Evolutionary conservation across 805 yeast genomes (phyloP).

Genomic region (Tetrapisispora nanseiensis): DNA sequence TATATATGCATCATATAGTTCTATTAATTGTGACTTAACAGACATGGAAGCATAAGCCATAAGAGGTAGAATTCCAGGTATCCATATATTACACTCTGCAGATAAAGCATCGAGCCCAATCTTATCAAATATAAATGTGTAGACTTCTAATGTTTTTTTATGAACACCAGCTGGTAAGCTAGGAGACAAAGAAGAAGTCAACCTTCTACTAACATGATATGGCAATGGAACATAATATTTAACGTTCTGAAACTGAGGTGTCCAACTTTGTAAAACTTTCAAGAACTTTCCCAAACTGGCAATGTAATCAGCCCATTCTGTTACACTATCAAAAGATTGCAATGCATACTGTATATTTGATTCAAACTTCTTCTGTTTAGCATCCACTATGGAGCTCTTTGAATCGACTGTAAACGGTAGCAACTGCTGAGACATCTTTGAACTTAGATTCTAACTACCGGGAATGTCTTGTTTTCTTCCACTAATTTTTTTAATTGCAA

Average conservation of each 20-base stretch:
- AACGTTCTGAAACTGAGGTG: slow-evolving; percentile 29
- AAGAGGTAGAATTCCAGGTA: slow-evolving; percentile 83
- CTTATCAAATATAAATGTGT: slow-evolving; percentile 56
- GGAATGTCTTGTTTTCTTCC: neutral
- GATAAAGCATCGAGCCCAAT: slow-evolving; percentile 49
- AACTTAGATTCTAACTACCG: too few species aligned
- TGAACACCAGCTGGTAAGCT: slow-evolving; percentile 93
- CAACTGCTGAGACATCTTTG: slow-evolving; percentile 25
- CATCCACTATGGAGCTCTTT: slow-evolving; percentile 30
- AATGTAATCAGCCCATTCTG: slow-evolving; percentile 98
- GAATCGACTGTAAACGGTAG: slow-evolving; percentile 26
- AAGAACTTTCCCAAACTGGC: slow-evolving; percentile 73
- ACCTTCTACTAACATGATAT: slow-evolving; percentile 53
- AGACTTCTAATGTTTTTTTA: slow-evolving; percentile 72
- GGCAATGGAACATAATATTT: slow-evolving; percentile 59
- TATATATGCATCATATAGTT: slow-evolving; percentile 47
- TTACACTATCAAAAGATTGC: slow-evolving; percentile 65
- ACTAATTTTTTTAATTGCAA: too few species aligned
- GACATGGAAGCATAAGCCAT: slow-evolving; percentile 83
- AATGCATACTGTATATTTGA: slow-evolving; percentile 64
- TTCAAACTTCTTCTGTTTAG: slow-evolving; percentile 61
- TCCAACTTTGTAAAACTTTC: slow-evolving; percentile 53
- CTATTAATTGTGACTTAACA: slow-evolving; percentile 73
- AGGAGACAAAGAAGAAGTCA: slow-evolving; percentile 74
- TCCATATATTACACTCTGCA: slow-evolving; percentile 57